Percentiles rank a stretch among this genome's conserved stretches.
phyloP scores from a whole-genome alignment of 352 stramenopile genomes.

The Phytopythium oedochilum region DNA sequence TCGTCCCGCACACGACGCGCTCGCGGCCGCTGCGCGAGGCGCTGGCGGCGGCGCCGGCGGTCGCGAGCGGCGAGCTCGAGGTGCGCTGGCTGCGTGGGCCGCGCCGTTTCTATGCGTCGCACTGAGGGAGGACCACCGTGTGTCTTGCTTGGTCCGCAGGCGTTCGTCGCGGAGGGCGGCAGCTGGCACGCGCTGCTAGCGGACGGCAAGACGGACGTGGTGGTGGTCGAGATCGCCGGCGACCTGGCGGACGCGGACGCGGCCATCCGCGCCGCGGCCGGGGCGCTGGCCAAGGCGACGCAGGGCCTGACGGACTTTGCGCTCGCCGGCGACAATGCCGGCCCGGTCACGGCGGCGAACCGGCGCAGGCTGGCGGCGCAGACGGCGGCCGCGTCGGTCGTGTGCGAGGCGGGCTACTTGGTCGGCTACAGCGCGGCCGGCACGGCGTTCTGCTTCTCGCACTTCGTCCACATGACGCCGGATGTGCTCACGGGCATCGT shows the following conservation, averaged over 20 bases:
- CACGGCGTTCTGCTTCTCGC: slow-evolving; percentile 83
- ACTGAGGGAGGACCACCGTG: neutral
- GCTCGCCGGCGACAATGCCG: slow-evolving; percentile 48
- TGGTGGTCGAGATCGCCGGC: slow-evolving; percentile 53
- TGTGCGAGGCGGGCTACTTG: slow-evolving; percentile 62
- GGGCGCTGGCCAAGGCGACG: slow-evolving; percentile 26
- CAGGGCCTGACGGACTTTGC: slow-evolving; percentile 48
- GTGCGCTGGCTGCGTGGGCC: neutral
- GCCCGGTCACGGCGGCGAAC: slow-evolving; percentile 18
- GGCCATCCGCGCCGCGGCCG: slow-evolving; percentile 35
- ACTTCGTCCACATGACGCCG: slow-evolving; percentile 81
- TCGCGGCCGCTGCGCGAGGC: slow-evolving; percentile 29
- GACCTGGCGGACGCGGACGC: slow-evolving; percentile 33
- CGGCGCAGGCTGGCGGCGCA: slow-evolving; percentile 31
- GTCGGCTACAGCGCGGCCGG: slow-evolving; percentile 42
- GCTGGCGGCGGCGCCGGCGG: slow-evolving; percentile 11
- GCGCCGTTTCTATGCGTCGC: neutral
- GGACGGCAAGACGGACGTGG: slow-evolving; percentile 54
- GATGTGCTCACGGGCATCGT: slow-evolving; percentile 69
- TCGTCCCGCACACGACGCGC: slow-evolving; percentile 72
- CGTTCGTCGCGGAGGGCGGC: slow-evolving; percentile 18
- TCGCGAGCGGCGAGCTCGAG: slow-evolving; percentile 1
- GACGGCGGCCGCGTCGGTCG: slow-evolving; percentile 18
- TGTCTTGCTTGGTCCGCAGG: slow-evolving; percentile 7
- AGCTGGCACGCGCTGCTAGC: slow-evolving; percentile 21